Evolutionary conservation across 2,329 filamentous ascomycete species (phyloP), one percentile per base, ranked within the genome.

Genomic region (Aplosporella prunicola): DNA sequence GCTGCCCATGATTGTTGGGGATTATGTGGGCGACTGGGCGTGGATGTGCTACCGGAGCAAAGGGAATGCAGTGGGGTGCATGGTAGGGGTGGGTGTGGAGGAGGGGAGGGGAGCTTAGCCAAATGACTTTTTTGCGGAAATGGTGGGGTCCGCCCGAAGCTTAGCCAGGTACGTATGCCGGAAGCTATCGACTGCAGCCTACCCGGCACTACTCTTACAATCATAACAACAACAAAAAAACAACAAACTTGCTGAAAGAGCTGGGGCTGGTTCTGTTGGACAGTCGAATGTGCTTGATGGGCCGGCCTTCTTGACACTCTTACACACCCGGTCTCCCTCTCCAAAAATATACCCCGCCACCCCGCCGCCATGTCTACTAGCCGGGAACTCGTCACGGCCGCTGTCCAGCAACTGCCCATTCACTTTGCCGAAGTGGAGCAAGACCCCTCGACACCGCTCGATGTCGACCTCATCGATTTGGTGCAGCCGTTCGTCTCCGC

Each of bases 391-490:
- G 38, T 28, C 15, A 15, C 9, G 9, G 25, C 20, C n/a, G 32
- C 38, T 15, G 9, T 40, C 16, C 26, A 31, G 13, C 20, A 23
- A 20, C 52, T 65, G n/a, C 55, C 60, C 27, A 45, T 46, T 14
- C 68, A 72, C 46, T 56, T 74, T 18, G 56, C 61, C 16, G 47
- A 62, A 20, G 55, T 73, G 31, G 55, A 63, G 13, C 46, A 51
- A 22, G 61, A 69, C 29, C 64, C 69, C 9, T 55, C 63, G 5
- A 66, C 55, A 3, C 43, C 58, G 11, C 56, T 75, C 7, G 64
- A 75, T 45, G 49, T 58, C 31, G 52, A 63, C 13, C 57, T 72
- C 9, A 59, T 76, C 36, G 70, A 73, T 30, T 63, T 66, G 47
- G 61, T 69, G 40, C 65, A 67, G 45, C 56, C 70, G 20, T 62